Base-by-base conservation (phyloP, 164 flowering plant species). In the Buxus sempervirens region DNA sequence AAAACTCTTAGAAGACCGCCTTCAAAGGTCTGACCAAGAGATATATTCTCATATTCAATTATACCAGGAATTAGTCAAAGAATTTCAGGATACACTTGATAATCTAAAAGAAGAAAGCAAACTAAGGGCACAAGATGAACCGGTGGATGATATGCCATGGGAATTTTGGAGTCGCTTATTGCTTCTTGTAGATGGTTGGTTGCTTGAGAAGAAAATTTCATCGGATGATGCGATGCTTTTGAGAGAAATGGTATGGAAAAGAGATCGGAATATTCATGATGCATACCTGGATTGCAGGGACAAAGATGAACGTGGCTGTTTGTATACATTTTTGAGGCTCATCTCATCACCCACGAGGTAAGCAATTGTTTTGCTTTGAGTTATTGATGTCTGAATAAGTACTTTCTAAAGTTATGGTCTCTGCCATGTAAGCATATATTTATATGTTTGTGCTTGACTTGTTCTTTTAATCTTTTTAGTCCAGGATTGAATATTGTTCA, bases 141-240 rank as follows among this genome's bases (percentile, higher is more conserved):
- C 90, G 57, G 89, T 84, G 13, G 73, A 82, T 74, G 91, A 91
- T 73, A 81, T 89, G 93, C 98, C 98, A 42, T 79, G 85, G 89
- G 94, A 87, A 61, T 95, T 90, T 76, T 95, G 97, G 98, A 91
- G 96, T 75, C 87, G 76, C 51, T 72, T 95, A 72, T 78, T 92
- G 77, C 90, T 95, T 58, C 71, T 82, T 54, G 63, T 90, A 60
- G 97, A 91, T 85, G 96, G 95, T 27, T 91, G 97, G 96, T 75
- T 83, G 68, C 81, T 95, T 77, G 98, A 90, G 81, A 87, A 89
- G 77, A 95, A 95, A 79, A 78, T 91, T 67, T 78, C 88, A 42
- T 57, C 64, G 16, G 69, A 72, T 62, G 94, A 95, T 77, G 95
- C 91, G 38, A 78, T 81, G 58, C 62, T 82, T 56, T 78, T 95